Percentiles rank a stretch among this genome's conserved stretches.
phyloP scores from a whole-genome alignment of 139 green algal genomes.

The Chlorella sp. region DNA sequence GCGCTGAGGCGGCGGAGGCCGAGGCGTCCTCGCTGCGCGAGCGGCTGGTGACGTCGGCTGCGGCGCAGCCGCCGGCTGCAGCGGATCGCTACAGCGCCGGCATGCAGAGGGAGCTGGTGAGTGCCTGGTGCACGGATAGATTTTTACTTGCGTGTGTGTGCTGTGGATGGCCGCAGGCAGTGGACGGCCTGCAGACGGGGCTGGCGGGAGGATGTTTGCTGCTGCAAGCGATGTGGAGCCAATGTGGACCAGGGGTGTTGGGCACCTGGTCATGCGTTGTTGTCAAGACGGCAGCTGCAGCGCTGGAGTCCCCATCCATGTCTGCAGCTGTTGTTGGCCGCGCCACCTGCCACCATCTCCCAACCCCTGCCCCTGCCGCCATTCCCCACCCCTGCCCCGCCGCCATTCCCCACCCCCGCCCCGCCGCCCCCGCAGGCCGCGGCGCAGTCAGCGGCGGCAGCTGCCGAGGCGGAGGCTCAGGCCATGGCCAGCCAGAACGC shows the following conservation, averaged over 20 bases:
- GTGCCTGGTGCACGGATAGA: too few species aligned
- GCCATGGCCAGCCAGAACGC: slow-evolving; percentile 4
- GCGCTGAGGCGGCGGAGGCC: slow-evolving; percentile 19
- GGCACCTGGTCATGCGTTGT: too few species aligned
- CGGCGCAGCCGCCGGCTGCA: not conserved
- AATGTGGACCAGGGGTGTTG: too few species aligned
- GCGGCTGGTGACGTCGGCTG: not conserved
- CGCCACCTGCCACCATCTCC: too few species aligned
- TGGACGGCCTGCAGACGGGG: too few species aligned
- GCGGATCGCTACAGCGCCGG: not conserved
- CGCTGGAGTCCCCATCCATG: too few species aligned
- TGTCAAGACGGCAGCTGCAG: too few species aligned
- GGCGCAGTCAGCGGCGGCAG: not conserved
- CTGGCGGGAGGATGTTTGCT: too few species aligned
- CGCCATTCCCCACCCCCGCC: not conserved
- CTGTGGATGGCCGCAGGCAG: too few species aligned
- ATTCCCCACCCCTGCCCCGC: not conserved
- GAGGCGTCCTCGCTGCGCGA: slow-evolving; percentile 13
- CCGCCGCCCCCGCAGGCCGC: not conserved
- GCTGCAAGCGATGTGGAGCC: too few species aligned
- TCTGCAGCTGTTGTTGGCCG: not conserved
- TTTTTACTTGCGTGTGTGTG: too few species aligned
- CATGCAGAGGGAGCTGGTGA: not conserved
- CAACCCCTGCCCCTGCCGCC: too few species aligned
- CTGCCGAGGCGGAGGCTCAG: slow-evolving; percentile 19